Base-by-base conservation (phyloP, 1,284 basidiomycete genomes). In the Tetrapyrgos nigripes region DNA sequence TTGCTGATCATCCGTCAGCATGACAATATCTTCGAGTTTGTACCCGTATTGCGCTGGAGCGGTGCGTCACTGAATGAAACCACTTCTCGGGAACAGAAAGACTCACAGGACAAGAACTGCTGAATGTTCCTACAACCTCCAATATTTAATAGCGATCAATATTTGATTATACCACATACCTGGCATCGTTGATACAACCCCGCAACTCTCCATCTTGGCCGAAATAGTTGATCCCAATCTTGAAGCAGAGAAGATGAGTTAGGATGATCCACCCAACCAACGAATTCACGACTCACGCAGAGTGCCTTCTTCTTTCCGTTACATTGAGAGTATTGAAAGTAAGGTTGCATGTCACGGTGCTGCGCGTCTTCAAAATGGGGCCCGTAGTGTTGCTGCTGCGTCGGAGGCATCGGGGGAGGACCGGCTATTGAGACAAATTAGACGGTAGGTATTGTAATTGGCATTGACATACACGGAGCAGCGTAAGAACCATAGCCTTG, bases 131-230 rank as follows among this genome's bases (percentile, higher is more conserved):
- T n/a, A n/a, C n/a, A n/a, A n/a, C n/a, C n/a, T n/a, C n/a, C n/a
- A n/a, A n/a, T n/a, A n/a, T n/a, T n/a, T n/a, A n/a, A n/a, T n/a
- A n/a, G n/a, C n/a, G n/a, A n/a, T n/a, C n/a, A n/a, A n/a, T n/a
- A n/a, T n/a, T n/a, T n/a, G n/a, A n/a, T n/a, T n/a, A n/a, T n/a
- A n/a, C n/a, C n/a, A n/a, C n/a, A n/a, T n/a, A n/a, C n/a, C 81
- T 76, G 0, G 87, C 94, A 66, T 97, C 95, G 71, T 97, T 96
- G 73, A 96, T 93, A 66, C 95, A 97, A 2, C 95, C 94, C 23
- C 79, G 76, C 35, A 97, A 76, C 67, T 88, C 85, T 8, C 78
- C 81, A 1, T 73, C 69, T 61, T 87, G 83, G 3, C 89, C 86
- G 55, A 85, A 68, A 71, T 96, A 97, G 76, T 96, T 96, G 70